Base-by-base conservation (phyloP, 495 filamentous ascomycete species). In the Parmelia sp. region DNA sequence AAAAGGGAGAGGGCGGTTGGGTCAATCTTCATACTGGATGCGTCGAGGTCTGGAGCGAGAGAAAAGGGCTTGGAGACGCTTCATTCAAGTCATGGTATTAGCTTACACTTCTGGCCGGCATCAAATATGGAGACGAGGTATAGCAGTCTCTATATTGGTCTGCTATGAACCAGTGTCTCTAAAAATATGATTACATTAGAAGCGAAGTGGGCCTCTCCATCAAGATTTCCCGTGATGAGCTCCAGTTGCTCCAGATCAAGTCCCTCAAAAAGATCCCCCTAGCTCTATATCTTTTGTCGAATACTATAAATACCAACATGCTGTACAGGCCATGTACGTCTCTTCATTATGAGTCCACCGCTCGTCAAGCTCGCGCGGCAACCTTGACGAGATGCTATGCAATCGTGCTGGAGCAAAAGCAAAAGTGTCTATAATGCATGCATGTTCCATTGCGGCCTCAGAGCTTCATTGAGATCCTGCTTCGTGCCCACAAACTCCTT, bases 371-470 rank as follows among this genome's bases (percentile, higher is more conserved):
- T 58, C 33, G 62, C 49, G 37, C 53, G 33, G 55, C 53, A 64
- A 58, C 62, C 29, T 25, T 29, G 56, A 58, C 37, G 33, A 58
- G 33, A 64, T 42, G 36, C 53, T 15, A 64, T 42, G 44, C 56
- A 25, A 27, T 58, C 60, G 21, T 47, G 39, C 35, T 3, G 29
- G 60, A 39, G 35, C 36, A 39, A 37, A 39, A 10, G 27, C 21
- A 17, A 42, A 31, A 56, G 23, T 21, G 17, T 14, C 35, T 55
- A 64, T 53, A 39, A 65, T 53, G 57, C 45, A 33, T 68, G 69
- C 84, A 92, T 83, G 71, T 83, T 82, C 92, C 91, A 91, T 59
- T 79, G 82, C 59, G 94, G 94, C 76, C 88, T 88, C 74, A 98
- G 80, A 67, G 78, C 83, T 4, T 81, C 71, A 60, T 76, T 72